Conservation (phyloP, 768 basidiomycete genomes). For the Gymnopilus dilepis region DNA sequence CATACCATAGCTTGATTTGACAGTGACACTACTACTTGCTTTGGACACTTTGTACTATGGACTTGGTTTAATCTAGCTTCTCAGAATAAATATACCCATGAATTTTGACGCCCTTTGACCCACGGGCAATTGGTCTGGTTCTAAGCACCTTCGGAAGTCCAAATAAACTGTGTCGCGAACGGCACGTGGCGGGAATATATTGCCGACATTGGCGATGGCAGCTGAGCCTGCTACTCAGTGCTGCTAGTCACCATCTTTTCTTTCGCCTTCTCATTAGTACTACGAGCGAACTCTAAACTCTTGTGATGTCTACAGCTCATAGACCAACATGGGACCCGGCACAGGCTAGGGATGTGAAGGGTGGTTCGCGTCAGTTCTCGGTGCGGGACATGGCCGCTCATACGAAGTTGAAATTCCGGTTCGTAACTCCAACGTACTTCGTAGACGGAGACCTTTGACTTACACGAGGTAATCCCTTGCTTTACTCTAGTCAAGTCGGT, state of each 20-base stretch:
- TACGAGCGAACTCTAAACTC: neutral
- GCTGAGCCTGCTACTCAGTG: too few relatives aligned
- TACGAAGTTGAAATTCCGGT: constrained; percentile 98
- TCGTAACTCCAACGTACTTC: constrained; percentile 10
- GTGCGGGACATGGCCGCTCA: constrained; percentile 93
- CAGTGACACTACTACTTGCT: constrained; percentile 19
- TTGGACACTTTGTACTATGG: constrained; percentile 16
- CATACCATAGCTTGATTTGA: constrained; percentile 18
- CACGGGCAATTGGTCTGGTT: neutral
- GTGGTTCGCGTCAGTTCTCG: constrained; percentile 91
- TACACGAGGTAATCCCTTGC: neutral
- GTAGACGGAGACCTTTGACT: neutral
- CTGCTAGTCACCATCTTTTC: too few relatives aligned
- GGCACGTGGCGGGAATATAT: constrained; percentile 24
- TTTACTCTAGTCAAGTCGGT: constrained; percentile 72
- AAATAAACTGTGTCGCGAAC: neutral
- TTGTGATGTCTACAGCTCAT: constrained; percentile 84
- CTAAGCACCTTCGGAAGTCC: too few relatives aligned
- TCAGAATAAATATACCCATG: neutral
- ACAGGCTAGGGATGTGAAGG: constrained; percentile 90
- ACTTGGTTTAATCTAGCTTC: neutral
- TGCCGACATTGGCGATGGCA: neutral
- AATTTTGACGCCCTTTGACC: neutral
- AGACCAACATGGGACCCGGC: constrained; percentile 98
- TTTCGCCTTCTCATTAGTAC: neutral